Evolutionary conservation across 768 basidiomycete species (phyloP), one percentile per base, ranked within the genome.

Genomic region (Austroboletus festivus): DNA sequence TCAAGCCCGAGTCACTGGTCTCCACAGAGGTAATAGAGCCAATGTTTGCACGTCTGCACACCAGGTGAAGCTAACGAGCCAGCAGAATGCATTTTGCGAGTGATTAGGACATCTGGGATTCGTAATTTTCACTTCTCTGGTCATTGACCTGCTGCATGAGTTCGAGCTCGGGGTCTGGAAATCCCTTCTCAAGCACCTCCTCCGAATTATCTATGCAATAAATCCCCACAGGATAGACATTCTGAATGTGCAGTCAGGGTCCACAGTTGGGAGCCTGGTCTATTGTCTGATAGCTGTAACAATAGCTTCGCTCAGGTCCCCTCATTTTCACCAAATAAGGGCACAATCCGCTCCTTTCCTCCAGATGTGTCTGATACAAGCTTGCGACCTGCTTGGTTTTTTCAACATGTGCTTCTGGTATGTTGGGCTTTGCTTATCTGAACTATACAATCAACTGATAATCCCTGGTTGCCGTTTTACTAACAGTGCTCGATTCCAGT

Each of bases 401-500:
- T 68, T 49, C 70, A 77, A 42, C 72, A 77, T 31, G 50, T 75
- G 2, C 55, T 77, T 3, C 73, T 74, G 64, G 74, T 55, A 39
- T 13, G 31, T 4, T 15, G 28, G 15, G n/a, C n/a, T n/a, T 33
- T 13, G 12, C 7, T 4, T 13, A 7, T 33, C 9, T 33, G 13
- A 12, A n/a, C 26, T 28, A 28, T 13, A 33, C 15, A 13, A 7
- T 7, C 31, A 33, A 10, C 31, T 5, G 3, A 33, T 33, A 33
- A 4, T 33, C 31, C 9, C 31, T 33, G 31, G 4, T 3, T 35
- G 28, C 31, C 19, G 5, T n/a, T 35, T 34, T 21, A 1, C 6
- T 2, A 12, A 1, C 40, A 70, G 65, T 72, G 67, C 38, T 11
- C 58, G 0, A 64, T 71, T 0, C 69, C 70, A 0, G 43, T 40